Percentiles rank a stretch among this genome's conserved stretches.
These are phyloP conservation scores for Xylaria sp. DNA, from an alignment of 2,329 filamentous ascomycete species.

Conservation along the genomic window DNA sequence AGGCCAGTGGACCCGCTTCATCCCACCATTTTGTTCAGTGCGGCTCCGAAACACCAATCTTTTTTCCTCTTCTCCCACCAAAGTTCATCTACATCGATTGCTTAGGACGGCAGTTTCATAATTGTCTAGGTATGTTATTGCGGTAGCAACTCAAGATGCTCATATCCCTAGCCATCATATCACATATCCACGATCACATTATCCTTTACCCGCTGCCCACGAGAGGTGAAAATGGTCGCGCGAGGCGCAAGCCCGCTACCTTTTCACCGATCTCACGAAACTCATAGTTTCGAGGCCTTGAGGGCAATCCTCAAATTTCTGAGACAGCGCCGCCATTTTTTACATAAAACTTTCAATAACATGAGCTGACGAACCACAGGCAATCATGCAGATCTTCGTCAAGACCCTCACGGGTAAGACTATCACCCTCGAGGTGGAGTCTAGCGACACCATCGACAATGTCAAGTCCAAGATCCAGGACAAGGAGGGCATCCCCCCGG, in stretches of 20 bases:
- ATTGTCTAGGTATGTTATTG: slow-evolving; percentile 70
- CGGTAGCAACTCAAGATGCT: not conserved
- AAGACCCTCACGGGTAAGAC: slow-evolving; percentile 98
- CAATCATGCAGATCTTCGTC: slow-evolving; percentile 82
- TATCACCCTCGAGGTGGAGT: slow-evolving; percentile 99
- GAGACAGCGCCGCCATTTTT: not conserved
- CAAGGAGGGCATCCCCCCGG: slow-evolving; percentile 99
- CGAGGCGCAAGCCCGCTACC: slow-evolving; percentile 1
- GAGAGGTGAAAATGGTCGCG: not conserved
- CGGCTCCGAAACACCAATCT: slow-evolving; percentile 38
- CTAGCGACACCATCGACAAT: slow-evolving; percentile 99
- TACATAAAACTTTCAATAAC: not conserved
- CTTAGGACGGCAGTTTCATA: slow-evolving; percentile 71
- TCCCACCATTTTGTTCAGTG: slow-evolving; percentile 39
- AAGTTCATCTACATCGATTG: slow-evolving; percentile 66
- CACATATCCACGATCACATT: not conserved
- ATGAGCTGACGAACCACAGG: slow-evolving; percentile 56
- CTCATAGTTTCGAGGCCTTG: not conserved
- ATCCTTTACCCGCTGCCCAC: not conserved
- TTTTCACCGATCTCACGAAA: slow-evolving; percentile 13
- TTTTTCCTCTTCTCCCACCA: slow-evolving; percentile 48
- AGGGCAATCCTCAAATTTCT: not conserved
- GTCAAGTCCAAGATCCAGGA: slow-evolving; percentile 99
- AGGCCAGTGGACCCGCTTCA: slow-evolving; percentile 28
- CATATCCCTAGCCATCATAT: not conserved